Evolutionary conservation across 2,329 filamentous ascomycete species (phyloP).

Genomic region (Remersonia thermophila): DNA sequence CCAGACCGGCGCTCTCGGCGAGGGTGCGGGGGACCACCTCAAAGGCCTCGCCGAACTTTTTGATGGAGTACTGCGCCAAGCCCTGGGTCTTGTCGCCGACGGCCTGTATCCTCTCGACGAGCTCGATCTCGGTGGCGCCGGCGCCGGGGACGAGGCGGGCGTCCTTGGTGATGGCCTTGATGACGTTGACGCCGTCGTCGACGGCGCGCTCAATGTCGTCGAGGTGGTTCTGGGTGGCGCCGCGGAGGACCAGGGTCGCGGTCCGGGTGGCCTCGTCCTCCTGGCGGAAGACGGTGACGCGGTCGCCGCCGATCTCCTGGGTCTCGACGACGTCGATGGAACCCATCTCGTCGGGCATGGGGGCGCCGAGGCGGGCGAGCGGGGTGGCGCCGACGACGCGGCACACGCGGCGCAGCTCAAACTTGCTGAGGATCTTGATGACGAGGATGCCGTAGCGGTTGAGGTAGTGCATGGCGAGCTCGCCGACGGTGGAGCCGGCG

Average conservation of each 20-base stretch:
- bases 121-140: conserved; percentile 85
- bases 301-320: conserved; percentile 91
- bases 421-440: conserved; percentile 96
- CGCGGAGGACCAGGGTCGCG: conserved; percentile 84
- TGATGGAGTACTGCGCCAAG: conserved; percentile 88
- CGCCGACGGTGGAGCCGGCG: conserved; percentile 85
- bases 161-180: conserved; percentile 96
- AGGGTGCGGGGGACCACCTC: conserved; percentile 91
- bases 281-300: conserved; percentile 96
- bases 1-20: conserved; percentile 87
- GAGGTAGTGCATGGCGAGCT: conserved; percentile 92
- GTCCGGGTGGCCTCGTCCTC: conserved; percentile 87
- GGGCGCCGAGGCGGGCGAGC: conserved; percentile 86
- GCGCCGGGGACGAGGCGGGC: conserved; percentile 83
- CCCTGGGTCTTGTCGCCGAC: conserved; percentile 88
- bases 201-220: conserved; percentile 95
- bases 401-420: conserved; percentile 88
- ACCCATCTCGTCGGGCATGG: conserved; percentile 99
- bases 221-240: conserved; percentile 94
- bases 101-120: conserved; percentile 82
- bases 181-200: conserved; percentile 94
- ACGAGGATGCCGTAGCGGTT: conserved; percentile 94
- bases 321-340: conserved; percentile 91
- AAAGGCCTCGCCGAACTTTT: conserved; percentile 94
- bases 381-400: conserved; percentile 93